Conservation (phyloP, 2,329 filamentous ascomycete species). For the Fusarium goolgardi region DNA sequence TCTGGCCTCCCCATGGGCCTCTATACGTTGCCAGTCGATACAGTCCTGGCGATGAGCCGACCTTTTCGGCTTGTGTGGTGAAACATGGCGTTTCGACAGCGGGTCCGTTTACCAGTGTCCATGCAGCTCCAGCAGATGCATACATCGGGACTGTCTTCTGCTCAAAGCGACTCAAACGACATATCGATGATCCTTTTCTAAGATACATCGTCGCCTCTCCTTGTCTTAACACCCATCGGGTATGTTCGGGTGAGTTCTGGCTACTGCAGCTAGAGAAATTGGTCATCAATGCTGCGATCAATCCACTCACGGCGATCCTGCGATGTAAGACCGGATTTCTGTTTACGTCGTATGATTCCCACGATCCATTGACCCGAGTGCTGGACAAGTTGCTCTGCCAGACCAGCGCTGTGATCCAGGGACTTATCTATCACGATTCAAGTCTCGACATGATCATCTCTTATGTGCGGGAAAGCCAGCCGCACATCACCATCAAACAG, state of each 20-base stretch:
- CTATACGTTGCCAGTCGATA: constrained; percentile 14
- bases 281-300: constrained; percentile 14
- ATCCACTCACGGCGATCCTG: constrained; percentile 7
- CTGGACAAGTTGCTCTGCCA: constrained; percentile 3
- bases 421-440: constrained; percentile 1
- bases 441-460: background rate
- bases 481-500: background rate
- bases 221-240: background rate
- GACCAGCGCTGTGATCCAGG: constrained; percentile 4
- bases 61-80: constrained; percentile 14
- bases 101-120: constrained; percentile 13
- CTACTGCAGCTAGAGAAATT: constrained; percentile 9
- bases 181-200: constrained; percentile 1
- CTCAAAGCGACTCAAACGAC: background rate
- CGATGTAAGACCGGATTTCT: constrained; percentile 8
- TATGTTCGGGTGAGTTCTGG: constrained; percentile 5
- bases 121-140: constrained; percentile 9
- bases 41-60: background rate
- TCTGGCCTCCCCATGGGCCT: constrained; percentile 16
- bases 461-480: background rate
- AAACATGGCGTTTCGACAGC: constrained; percentile 16
- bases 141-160: constrained; percentile 11
- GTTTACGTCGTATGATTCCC: background rate
- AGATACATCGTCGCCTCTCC: constrained; percentile 3
- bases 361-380: background rate